Conservation (phyloP, 2,329 filamentous ascomycete species). For the Phaeosphaeria sp. region DNA sequence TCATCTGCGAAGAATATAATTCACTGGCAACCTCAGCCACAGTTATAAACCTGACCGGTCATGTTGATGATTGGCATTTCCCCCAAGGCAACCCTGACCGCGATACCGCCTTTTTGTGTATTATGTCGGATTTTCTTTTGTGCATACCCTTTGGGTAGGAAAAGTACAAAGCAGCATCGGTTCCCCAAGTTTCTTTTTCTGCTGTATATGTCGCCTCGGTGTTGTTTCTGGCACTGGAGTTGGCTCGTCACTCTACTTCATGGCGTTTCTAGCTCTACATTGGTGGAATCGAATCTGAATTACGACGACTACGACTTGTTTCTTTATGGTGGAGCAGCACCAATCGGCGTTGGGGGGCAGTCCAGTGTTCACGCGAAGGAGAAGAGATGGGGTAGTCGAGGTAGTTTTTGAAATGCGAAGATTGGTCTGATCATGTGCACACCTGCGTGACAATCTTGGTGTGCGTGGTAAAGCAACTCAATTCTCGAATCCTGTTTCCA, state of each 20-base stretch:
- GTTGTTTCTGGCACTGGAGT: background rate
- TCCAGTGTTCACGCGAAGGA: no score
- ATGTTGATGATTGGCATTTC: background rate
- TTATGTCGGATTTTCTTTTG: constrained; percentile 46
- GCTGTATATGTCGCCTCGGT: background rate
- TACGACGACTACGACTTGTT: background rate
- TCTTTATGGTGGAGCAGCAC: background rate
- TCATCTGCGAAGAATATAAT: background rate
- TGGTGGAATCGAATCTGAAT: background rate
- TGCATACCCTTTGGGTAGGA: background rate
- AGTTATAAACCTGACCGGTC: background rate
- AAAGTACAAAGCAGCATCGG: background rate
- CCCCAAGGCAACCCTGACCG: background rate
- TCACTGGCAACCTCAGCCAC: background rate
- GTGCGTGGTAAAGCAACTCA: no score
- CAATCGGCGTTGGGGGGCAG: background rate
- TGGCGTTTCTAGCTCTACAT: constrained; percentile 17
- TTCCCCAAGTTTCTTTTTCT: background rate
- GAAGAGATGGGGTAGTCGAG: background rate
- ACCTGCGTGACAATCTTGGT: no score
- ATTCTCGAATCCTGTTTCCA: background rate
- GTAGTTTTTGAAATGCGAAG: background rate
- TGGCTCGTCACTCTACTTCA: background rate
- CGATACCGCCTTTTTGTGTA: background rate
- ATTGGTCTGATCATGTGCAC: no score